These are phyloP conservation scores for Carallia brachiata DNA, from an alignment of 345 rosid genomes.

Conservation along the genomic window DNA sequence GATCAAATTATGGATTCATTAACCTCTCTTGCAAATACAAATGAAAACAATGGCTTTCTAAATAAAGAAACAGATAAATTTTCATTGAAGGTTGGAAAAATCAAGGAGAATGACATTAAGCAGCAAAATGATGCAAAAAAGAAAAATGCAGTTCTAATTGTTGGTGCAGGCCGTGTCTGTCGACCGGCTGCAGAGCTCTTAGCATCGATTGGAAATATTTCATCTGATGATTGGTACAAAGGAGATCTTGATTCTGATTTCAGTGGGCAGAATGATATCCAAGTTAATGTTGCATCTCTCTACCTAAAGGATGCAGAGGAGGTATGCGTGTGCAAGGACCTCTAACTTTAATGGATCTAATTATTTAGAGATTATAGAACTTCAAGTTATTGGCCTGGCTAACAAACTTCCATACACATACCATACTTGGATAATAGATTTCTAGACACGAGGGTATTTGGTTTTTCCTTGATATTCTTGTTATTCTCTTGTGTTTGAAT, in stretches of 20 bases:
- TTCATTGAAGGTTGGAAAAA: conserved; percentile 50
- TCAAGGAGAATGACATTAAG: conserved; percentile 41
- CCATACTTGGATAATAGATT: neutral
- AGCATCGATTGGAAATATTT: conserved; percentile 52
- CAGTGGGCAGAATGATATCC: conserved; percentile 48
- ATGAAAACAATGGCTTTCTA: conserved; percentile 30
- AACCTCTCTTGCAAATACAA: conserved; percentile 67
- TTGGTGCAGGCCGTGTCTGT: conserved; percentile 96
- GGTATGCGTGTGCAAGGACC: conserved; percentile 38
- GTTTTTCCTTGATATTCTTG: neutral
- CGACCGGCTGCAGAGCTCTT: conserved; percentile 76
- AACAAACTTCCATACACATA: neutral
- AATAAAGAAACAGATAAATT: conserved; percentile 39
- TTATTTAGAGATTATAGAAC: too few species aligned
- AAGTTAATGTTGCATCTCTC: conserved; percentile 80
- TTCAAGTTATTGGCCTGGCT: too few species aligned
- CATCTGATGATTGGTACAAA: conserved; percentile 46
- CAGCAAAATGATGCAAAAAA: conserved; percentile 31
- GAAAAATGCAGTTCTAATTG: conserved; percentile 58
- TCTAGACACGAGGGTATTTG: neutral
- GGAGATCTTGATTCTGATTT: conserved; percentile 34
- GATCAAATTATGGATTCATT: conserved; percentile 87
- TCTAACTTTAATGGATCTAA: neutral
- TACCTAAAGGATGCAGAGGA: conserved; percentile 90
- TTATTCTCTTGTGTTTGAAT: conserved; percentile 4